Evolutionary conservation across 2,329 filamentous ascomycete genomes (phyloP), one percentile per base, ranked within the genome.

Genomic region (Dactylonectria macrodidyma): DNA sequence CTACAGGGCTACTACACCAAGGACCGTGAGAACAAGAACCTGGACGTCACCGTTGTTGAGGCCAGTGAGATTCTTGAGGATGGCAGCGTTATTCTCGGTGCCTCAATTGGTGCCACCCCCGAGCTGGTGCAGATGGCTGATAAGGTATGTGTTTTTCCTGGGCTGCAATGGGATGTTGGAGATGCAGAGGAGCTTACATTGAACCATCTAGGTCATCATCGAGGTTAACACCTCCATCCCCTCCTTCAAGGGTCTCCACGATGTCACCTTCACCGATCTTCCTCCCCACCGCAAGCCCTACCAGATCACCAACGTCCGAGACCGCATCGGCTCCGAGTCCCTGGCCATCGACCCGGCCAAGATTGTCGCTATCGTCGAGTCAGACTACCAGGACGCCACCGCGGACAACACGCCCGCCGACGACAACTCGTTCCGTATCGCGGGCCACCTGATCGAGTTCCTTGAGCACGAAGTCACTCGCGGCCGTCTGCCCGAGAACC

Each of bases 41-140:
- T 97, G 34, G 94, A 97, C 76, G 93, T 97, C 1, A 93, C 91
- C 0, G 92, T 97, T 51, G 91, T 97, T 16, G 94, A 96, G 83
- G 94, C 94, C 2, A 93, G 91, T 16, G 94, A 93, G 62, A 97
- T 97, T 78, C 94, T 93, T 47, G 92, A 95, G 77, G 93, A 97
- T 78, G 95, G 94, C 70, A 95, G 94, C 72, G 95, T 97, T 75
- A 92, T 97, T 50, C 94, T 93, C 5, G 94, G 95, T 73, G 94
- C 94, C 38, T 94, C 91, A 10, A 93, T 97, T 30, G 94, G 94
- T 62, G 94, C 94, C 12, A 93, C 91, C 3, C 94, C 94, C 5
- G 94, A 97, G 81, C 87, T 97, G 61, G 87, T 97, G 56, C 94
- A 97, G 82, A 94, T 97, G 89, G 93, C 94, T 59, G 93, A 97